Evolutionary conservation across 2,329 filamentous ascomycete genomes (phyloP).

Genomic region (Chaetomium sp.): DNA sequence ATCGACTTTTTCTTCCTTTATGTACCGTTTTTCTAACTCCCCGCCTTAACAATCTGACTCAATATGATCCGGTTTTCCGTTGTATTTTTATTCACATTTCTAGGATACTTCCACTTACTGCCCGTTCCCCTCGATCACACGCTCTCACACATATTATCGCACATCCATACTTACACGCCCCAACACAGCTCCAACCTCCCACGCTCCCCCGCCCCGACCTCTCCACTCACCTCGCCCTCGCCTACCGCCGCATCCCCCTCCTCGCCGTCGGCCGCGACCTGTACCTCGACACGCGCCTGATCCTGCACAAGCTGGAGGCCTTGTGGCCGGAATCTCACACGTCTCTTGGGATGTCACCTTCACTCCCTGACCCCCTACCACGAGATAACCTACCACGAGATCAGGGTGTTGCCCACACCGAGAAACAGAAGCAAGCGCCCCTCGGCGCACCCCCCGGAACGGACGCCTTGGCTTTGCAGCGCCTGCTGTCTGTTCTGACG

Average conservation of each 20-base stretch:
- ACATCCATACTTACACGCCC: background rate
- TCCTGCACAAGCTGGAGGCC: conserved; percentile 56
- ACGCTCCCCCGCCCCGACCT: conserved; percentile 62
- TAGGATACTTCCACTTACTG: too few species aligned
- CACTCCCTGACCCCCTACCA: too few species aligned
- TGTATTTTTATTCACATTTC: too few species aligned
- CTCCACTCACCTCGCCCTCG: conserved; percentile 47
- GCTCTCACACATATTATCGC: too few species aligned
- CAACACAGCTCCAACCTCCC: conserved; percentile 56
- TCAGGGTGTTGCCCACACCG: too few species aligned
- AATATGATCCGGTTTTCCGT: too few species aligned
- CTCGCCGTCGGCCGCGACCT: conserved; percentile 60
- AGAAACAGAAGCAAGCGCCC: too few species aligned
- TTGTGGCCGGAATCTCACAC: conserved; percentile 33
- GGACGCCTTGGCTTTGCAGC: background rate
- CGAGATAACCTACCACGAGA: too few species aligned
- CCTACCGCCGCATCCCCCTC: conserved; percentile 64
- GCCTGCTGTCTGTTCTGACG: background rate
- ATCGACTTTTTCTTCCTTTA: too few species aligned
- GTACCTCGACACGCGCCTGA: conserved; percentile 64
- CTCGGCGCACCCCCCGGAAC: background rate
- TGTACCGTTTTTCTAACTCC: too few species aligned
- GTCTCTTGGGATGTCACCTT: background rate
- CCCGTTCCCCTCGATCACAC: too few species aligned
- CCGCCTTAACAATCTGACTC: too few species aligned